Base-by-base conservation (phyloP, 345 rosid species). In the Lumnitzera littorea region DNA sequence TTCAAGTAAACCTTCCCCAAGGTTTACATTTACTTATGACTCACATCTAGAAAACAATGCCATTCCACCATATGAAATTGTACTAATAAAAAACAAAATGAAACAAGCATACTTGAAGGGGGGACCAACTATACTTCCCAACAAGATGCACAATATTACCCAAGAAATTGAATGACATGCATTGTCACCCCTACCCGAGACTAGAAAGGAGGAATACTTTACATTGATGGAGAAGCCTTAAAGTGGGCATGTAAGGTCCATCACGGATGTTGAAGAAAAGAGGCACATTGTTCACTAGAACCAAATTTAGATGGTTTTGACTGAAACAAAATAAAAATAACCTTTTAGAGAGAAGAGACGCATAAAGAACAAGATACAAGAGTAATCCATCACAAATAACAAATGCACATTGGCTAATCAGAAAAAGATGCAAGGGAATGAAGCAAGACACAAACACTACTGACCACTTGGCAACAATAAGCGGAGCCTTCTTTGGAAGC, bases 221-320 rank as follows among this genome's bases (percentile, higher is more conserved):
- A 88, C 98, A 95, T 71, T 95, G 98, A 79, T 95, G 99, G 60
- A 95, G 96, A 56, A 95, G 94, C 12, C 96, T 74, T 17, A 95
- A 67, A 11, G 99, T 95, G 65, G 99, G 99, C 99, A 95, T 95
- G 76, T 95, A 95, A 56, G 96, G 98, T 55, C 99, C 98, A 15
- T 91, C 98, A 29, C 96, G 91, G 67, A 95, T 76, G 67, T 92
- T 91, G 81, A 95, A 95, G 77, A 95, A 95, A 67, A 91, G 70
- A 2, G 99, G 96, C 51, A 95, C 94, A 65, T 73, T 88, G 76
- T 91, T 91, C 79, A 91, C 94, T 78, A 88, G 65, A 58, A 95
- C 96, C 70, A 95, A 76, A 69, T 90, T 91, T 74, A 95, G 67
- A 79, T 95, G 99, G 75, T 95, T 88, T 63, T 84, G 99, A 73